Evolutionary conservation across 805 yeast species (phyloP), one percentile per base, ranked within the genome.

Genomic region (Metschnikowia baotianmanensis): DNA sequence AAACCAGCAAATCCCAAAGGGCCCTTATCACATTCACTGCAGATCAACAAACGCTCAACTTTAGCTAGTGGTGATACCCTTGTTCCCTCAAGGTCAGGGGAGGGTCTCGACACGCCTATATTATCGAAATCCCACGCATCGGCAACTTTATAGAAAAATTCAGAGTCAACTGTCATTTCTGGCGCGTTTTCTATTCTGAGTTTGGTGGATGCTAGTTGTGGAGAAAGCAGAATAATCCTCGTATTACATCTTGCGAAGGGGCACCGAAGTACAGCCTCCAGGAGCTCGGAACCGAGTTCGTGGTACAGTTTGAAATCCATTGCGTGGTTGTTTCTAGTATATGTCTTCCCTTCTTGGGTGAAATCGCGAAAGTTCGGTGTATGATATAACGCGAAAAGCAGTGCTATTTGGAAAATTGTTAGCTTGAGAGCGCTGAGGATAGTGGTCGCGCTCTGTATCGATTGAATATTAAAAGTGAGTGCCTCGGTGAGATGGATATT

Each of bases 111-210:
- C 2, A 85, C 91, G 1, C 88, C 90, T 33, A 85, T 76, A 52
- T 85, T 85, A 47, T 85, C 90, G 51, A 85, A 85, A 47, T 78
- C 85, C 93, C 93, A 85, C 38, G 81, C 78, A 52, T 83, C 86
- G 2, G 62, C 53, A 1, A 82, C 63, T 21, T 64, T 52, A 31
- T 71, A 65, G 52, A 78, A 81, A 5, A 20, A 15, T 15, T 21
- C 29, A 3, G 46, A 36, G 4, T 43, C 45, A 2, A 37, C 46
- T 9, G 60, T 52, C 66, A 65, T 62, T 26, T 47, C 36, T 0
- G 73, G 72, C 2, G 67, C 51, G 33, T 58, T 53, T 1, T 37
- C 43, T 3, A 66, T 46, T 3, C 22, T 18, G 6, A 44, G 32
- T 25, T 32, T 18, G 3, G 47, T 36, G 1, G 44, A 16, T 7